Evolutionary conservation across 2,329 filamentous ascomycete species (phyloP), one percentile per base, ranked within the genome.

Genomic region (Boeremia exigua): DNA sequence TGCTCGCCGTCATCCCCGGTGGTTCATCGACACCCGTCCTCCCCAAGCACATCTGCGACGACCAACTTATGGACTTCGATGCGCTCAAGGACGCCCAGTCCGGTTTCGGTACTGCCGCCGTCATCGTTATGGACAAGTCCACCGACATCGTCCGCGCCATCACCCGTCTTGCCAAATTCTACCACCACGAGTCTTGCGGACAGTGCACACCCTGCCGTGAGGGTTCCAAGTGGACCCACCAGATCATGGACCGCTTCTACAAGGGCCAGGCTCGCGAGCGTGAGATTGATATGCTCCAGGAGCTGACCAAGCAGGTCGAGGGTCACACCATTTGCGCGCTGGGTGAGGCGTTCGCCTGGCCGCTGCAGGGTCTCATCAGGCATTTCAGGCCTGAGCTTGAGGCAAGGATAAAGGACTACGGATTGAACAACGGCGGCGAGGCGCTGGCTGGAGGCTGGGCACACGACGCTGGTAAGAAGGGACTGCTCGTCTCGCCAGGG

Each of bases 181-280:
- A 99, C 84, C 90, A 93, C 79, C 95, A 99, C 82, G 95, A 99
- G 83, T 93, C 88, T 65, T 99, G 95, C 78, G 95, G 95, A 58
- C 95, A 99, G 82, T 99, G 95, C 83, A 99, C 95, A 55, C 95
- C 95, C n/a, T 99, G 95, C 85, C 90, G 95, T 75, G 95, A 99
- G 81, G 95, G 95, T 65, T 96, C 90, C 83, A 97, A 96, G 82
- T 99, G 95, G 95, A 97, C 94, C 10, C 90, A 96, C 79, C 93
- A 99, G 83, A 98, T 99, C 78, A 98, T 99, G 95, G 83, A 90
- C 78, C 89, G 95, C 54, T 96, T 99, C 69, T 92, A 96, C 83
- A 90, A 90, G 77, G 95, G 95, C 56, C 87, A 91, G 78, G 95
- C 91, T 58, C 88, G 91, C 60, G 87, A 89, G 78, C 86, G 95